phyloP scores from a whole-genome alignment of 345 rosid genomes.

The Acer yangbiense region DNA sequence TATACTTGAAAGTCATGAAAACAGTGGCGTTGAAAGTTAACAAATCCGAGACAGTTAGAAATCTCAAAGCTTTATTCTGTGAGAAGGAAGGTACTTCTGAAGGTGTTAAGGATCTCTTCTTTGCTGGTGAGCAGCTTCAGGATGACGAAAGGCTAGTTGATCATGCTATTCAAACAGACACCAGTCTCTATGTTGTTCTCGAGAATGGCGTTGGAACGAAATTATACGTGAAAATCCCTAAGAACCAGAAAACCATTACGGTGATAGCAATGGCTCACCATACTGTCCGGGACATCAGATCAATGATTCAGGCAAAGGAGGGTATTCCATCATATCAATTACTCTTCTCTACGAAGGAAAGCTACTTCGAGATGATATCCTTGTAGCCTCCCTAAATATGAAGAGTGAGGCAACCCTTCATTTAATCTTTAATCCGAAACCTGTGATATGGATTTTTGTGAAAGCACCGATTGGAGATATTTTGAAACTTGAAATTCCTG shows the following conservation, averaged over 20 bases:
- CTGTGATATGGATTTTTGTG: conserved; percentile 28
- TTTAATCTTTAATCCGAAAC: conserved; percentile 28
- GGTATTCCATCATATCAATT: conserved; percentile 29
- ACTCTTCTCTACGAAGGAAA: conserved; percentile 31
- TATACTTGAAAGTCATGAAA: conserved; percentile 37
- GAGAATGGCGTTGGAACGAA: conserved; percentile 1
- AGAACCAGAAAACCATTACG: conserved; percentile 10
- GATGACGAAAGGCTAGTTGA: conserved; percentile 28
- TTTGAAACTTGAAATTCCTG: conserved; percentile 26
- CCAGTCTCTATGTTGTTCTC: conserved; percentile 29
- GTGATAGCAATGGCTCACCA: conserved; percentile 27
- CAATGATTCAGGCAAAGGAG: conserved; percentile 26
- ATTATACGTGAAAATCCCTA: conserved; percentile 27
- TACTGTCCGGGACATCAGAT: conserved; percentile 29
- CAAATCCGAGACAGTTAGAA: conserved; percentile 22
- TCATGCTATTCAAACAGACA: conserved; percentile 25
- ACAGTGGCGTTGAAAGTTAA: conserved; percentile 24
- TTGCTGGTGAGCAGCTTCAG: conserved; percentile 28
- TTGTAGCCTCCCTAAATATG: conserved; percentile 29
- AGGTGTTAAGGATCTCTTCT: conserved; percentile 24
- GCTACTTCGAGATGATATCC: conserved; percentile 31
- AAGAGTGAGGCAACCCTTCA: conserved; percentile 25
- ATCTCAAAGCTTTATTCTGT: conserved; percentile 29
- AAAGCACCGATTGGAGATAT: conserved; percentile 19
- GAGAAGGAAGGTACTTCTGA: conserved; percentile 31